Evolutionary conservation across 306 rosid genomes (phyloP), one percentile per base, ranked within the genome.

Genomic region (Sophora flavescens): DNA sequence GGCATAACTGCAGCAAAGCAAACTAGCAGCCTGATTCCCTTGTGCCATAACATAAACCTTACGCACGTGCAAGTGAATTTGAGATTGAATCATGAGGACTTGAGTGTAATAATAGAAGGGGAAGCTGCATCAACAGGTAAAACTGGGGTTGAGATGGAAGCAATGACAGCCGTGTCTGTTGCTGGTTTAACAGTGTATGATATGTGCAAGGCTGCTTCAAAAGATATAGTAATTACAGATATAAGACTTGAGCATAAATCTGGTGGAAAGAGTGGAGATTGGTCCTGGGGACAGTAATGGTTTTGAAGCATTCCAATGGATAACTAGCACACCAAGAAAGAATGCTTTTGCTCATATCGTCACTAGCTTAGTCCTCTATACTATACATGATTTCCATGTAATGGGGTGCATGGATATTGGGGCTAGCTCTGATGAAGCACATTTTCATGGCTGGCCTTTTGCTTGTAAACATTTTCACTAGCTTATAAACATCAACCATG

Each of bases 161-260:
- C 97, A 63, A 83, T 95, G 95, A 90, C 96, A 0, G 93, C 96
- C 2, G 96, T 89, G 38, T 84, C 87, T 15, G 74, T 90, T 58
- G 93, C 93, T 35, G 97, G 93, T 58, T 85, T 92, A 50, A 95
- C 97, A 2, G 91, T 92, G 8, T 90, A 92, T 73, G 97, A 95
- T 76, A 92, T 92, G 98, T 95, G 98, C 75, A 95, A 95, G 80
- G 97, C 96, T 74, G 96, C 97, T 74, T 89, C 97, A 3, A 92
- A 95, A 62, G 88, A 78, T 68, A 89, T 95, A 65, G 76, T 54
- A 51, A 89, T 92, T 52, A 89, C 96, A 16, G 89, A 89, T 77
- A 78, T 89, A 58, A 83, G 87, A 60, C 94, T 95, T 1, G 75
- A 84, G 84, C 74, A 77, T 67, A 95, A 95, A 84, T 77, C 88